phyloP scores from a whole-genome alignment of 768 basidiomycete species.

The Sporobolomyces phaffii region DNA sequence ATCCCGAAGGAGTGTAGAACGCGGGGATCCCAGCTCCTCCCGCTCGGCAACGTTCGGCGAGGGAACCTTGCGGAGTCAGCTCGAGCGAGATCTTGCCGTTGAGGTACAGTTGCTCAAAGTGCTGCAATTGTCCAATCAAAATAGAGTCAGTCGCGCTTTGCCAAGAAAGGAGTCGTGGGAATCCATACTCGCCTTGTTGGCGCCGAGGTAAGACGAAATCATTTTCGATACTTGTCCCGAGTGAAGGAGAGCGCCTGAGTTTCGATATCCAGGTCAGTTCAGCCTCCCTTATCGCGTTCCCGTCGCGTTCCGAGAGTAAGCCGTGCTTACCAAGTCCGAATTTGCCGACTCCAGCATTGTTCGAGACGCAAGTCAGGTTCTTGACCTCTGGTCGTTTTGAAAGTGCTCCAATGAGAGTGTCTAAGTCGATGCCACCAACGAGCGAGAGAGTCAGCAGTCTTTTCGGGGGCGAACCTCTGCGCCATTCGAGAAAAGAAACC shows the following conservation, averaged over 20 bases:
- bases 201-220: conserved; percentile 83
- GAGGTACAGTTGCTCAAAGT: conserved; percentile 74
- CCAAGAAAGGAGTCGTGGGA: neutral
- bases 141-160: neutral
- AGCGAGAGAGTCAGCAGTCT: neutral
- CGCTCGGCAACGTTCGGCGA: conserved; percentile 78
- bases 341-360: conserved; percentile 60
- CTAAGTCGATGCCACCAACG: conserved; percentile 52
- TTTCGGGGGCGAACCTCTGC: neutral
- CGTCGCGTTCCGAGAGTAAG: no score
- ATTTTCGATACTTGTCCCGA: conserved; percentile 72
- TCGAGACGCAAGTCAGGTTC: conserved; percentile 74
- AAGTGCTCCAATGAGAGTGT: conserved; percentile 75
- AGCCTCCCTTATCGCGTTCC: no score
- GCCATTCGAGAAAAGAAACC: no score
- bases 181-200: conserved; percentile 49
- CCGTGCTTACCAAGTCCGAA: conserved; percentile 39
- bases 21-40: conserved; percentile 86
- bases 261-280: no score
- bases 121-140: conserved; percentile 46
- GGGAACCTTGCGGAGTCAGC: conserved; percentile 84
- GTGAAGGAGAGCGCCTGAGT: conserved; percentile 70
- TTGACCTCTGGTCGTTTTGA: conserved; percentile 66
- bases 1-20: conserved; percentile 86
- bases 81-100: conserved; percentile 70